Conservation (phyloP, 2,329 filamentous ascomycete genomes). For the Aspergillus oerlinghausenensis region DNA sequence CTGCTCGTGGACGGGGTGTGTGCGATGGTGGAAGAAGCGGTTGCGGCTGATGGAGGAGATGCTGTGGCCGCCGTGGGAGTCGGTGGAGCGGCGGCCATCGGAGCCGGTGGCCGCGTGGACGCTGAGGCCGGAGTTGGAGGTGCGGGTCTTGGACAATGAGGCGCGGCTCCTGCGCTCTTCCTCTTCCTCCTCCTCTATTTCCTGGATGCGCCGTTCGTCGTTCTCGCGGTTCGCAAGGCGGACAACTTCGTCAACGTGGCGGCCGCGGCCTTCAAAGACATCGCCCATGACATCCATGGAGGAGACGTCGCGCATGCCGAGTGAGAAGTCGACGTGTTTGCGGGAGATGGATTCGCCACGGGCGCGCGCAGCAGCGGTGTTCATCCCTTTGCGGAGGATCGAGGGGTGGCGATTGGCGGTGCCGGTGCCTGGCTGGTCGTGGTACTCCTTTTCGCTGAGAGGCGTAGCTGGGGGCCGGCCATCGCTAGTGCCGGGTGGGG, state of each 20-base stretch:
- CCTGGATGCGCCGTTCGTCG: constrained; percentile 36
- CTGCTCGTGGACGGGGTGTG: constrained; percentile 24
- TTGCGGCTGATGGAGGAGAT: constrained; percentile 49
- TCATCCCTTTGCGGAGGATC: constrained; percentile 51
- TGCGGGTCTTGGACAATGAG: constrained; percentile 21
- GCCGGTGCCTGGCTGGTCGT: constrained; percentile 28
- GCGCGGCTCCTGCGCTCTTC: constrained; percentile 24
- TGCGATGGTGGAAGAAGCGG: constrained; percentile 57
- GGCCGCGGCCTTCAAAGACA: constrained; percentile 55
- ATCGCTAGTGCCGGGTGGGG: constrained; percentile 43
- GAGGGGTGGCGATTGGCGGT: constrained; percentile 40
- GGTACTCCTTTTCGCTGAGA: constrained; percentile 14
- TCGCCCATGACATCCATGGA: constrained; percentile 59
- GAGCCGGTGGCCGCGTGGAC: constrained; percentile 15
- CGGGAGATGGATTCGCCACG: constrained; percentile 57
- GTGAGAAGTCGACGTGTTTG: constrained; percentile 66
- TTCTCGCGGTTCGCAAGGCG: constrained; percentile 37
- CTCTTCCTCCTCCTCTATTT: constrained; percentile 30
- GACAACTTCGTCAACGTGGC: constrained; percentile 39
- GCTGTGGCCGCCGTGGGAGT: constrained; percentile 28
- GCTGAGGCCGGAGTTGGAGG: constrained; percentile 19
- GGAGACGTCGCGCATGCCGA: constrained; percentile 60
- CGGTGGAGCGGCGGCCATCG: constrained; percentile 25
- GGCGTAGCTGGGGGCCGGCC: constrained; percentile 37
- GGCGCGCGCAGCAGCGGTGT: constrained; percentile 40